Evolutionary conservation across 495 filamentous ascomycete genomes (phyloP), one percentile per base, ranked within the genome.

Genomic region (Penicillium ucsense): DNA sequence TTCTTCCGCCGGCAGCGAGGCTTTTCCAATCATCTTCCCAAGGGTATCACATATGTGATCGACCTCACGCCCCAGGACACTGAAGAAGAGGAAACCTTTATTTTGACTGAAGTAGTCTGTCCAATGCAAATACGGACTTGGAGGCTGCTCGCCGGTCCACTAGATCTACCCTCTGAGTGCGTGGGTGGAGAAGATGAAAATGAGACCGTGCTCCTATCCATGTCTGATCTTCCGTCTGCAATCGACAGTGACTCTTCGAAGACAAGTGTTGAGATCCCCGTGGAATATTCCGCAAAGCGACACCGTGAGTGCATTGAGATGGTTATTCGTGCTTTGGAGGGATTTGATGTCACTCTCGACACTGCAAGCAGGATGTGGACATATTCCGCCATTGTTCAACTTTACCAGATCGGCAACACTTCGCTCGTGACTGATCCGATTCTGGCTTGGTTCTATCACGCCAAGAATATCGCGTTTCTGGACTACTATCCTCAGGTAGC

Each of bases 301-400:
- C 82, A 85, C 56, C 70, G 77, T 6, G 73, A 67, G n/a, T 73
- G 74, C 30, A 80, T 85, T 10, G 70, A 82, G 35, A 70, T 80
- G 7, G 61, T 85, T 4, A 62, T 86, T 8, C 63, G 70, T 48
- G 71, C 66, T 30, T 65, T 83, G 31, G 65, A 77, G 42, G 75
- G 72, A 9, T 43, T 70, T 0, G 63, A 67, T 37, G 64, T 79
- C 1, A 59, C 67, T 3, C 58, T 86, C n/a, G 75, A 85, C 53
- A 84, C 81, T 0, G 80, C 82, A n/a, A 66, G 74, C 35, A 80
- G 82, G 29, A 56, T 83, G 41, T 84, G 77, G 73, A 83, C 80
- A 1, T 73, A 81, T 10, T 78, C 78, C 10, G 75, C 71, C 6
- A 59, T 85, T 3, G 80, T 80, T 20, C 78, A 77, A 20, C 60